Base-by-base conservation (phyloP, 768 basidiomycete species). In the Podaxis sp. region DNA sequence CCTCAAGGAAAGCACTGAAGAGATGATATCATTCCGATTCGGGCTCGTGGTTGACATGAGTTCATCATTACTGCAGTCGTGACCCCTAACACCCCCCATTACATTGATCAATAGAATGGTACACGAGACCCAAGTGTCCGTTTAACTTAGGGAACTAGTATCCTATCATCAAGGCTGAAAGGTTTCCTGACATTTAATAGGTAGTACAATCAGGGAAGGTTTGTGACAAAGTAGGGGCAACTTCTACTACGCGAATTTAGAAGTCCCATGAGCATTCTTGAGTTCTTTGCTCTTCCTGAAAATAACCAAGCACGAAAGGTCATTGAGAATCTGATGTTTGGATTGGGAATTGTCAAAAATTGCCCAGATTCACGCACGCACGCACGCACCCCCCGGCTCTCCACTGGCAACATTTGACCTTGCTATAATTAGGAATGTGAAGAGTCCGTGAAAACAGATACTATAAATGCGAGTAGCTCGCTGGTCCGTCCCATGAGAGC, bases 21-120 rank as follows among this genome's bases (percentile, higher is more conserved):
- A 24, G 5, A 46, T 51, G 33, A 37, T 40, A 51, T 52, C 49
- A 60, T 41, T 60, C 58, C 58, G 58, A 60, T 38, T 51, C 49
- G 58, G 58, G 49, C 13, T 52, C 48, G 17, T 28, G 40, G 56
- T n/a, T 46, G n/a, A 46, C 44, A 46, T 20, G 17, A 20, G 20
- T 46, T 46, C 20, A 17, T 46, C 44, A 20, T 10, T n/a, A 46
- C n/a, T n/a, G 33, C 33, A 46, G 20, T 10, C 44, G n/a, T 20
- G 20, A 46, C 44, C 44, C 41, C 44, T 46, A 46, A 6, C 44
- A 17, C 44, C 44, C 41, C 41, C 44, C 20, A 46, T 20, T 17
- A 17, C 44, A 20, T 17, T 46, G 44, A 46, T 10, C 44, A 15
- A 46, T 20, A 20, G 10, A 17, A 20, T 17, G 44, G 7, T 46